Base-by-base conservation (phyloP, 257 asterid genomes). In the Petrea volubilis region DNA sequence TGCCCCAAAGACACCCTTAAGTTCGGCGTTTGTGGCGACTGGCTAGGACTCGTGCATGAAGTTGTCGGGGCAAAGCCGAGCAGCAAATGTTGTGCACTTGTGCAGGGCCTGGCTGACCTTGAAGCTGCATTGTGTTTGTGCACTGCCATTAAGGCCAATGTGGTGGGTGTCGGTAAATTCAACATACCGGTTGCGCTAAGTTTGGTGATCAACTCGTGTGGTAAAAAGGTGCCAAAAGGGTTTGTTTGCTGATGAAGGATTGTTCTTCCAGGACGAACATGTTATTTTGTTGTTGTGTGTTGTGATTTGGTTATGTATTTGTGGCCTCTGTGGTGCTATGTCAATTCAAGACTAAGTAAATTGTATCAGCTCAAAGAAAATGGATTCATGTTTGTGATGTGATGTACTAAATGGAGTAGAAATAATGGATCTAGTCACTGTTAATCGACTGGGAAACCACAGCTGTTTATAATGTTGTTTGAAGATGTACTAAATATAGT, bases 121-220 rank as follows among this genome's bases (percentile, higher is more conserved):
- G 98, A 93, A 81, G 98, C 92, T 52, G 98, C 97, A 51, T 31
- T 87, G 80, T 93, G 97, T 67, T 31, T 93, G 78, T 90, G 98
- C 63, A 90, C 90, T 14, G 96, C 96, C n/a, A 81, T 93, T 28
- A 90, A 90, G 78, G 95, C 89, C 23, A 84, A 93, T 66, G 85
- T 86, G 43, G 50, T 90, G 10, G 97, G 93, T 6, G 61, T 72
- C 34, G 60, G 75, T 29, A 87, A 82, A 44, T 25, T 88, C 6
- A 20, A 87, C 27, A 53, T 90, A 52, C 95, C 96, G 0, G 60
- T 93, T 40, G 97, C 96, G 23, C 20, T 93, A 44, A 90, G 88
- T 68, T 29, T 83, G 83, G 70, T 82, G 38, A 14, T 93, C 29
- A 87, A 90, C 78, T 80, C 96, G 31, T 93, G 98, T 66, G 98